These are phyloP conservation scores for Xylaria sp. DNA, from an alignment of 2,329 filamentous ascomycete genomes.

Conservation along the genomic window DNA sequence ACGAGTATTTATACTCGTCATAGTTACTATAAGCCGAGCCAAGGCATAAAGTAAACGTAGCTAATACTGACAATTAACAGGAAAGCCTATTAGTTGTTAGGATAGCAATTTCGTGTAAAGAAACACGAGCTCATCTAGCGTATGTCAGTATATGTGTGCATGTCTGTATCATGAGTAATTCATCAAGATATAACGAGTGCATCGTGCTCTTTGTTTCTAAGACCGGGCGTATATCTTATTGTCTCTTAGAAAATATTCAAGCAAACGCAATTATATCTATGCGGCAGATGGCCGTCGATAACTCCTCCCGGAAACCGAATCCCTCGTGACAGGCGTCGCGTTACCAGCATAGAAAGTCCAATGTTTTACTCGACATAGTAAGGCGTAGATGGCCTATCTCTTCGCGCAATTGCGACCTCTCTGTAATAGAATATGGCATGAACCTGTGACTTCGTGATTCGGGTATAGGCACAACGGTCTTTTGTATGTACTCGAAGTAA, in stretches of 20 bases:
- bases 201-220: background rate
- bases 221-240: background rate
- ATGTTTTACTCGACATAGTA: background rate
- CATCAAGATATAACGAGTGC: background rate
- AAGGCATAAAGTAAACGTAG: background rate
- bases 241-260: background rate
- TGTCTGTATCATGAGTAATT: background rate
- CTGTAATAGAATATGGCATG: too few species aligned
- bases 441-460: too few species aligned
- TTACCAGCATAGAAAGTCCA: background rate
- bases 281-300: background rate
- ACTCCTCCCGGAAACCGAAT: background rate
- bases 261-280: background rate
- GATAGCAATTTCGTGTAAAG: background rate
- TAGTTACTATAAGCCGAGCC: background rate
- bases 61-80: background rate
- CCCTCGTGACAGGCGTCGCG: background rate
- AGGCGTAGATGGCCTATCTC: background rate
- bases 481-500: too few species aligned
- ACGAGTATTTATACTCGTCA: background rate
- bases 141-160: background rate
- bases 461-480: too few species aligned
- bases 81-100: background rate
- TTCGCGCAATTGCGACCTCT: background rate
- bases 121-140: background rate